Evolutionary conservation across 768 basidiomycete species (phyloP), one percentile per base, ranked within the genome.

Genomic region (Amanita exitialis): DNA sequence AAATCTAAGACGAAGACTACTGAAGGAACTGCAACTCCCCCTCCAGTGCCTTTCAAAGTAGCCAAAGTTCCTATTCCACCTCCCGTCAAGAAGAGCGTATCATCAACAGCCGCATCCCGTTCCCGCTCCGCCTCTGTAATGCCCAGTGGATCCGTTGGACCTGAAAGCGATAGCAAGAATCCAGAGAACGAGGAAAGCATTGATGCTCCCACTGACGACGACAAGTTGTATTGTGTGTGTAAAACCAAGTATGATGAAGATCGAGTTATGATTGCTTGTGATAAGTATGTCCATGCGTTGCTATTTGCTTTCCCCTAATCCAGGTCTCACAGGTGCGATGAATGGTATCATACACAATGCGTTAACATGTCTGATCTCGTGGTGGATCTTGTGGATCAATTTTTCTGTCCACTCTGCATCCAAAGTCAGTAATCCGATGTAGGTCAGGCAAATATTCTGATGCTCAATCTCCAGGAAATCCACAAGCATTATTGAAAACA

Each of bases 271-370:
- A 92, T 95, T 63, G 92, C 89, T 23, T 95, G 92, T 61, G 92
- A 95, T 70, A 77, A 82, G 90, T 90, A 57, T 49, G 86, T 64
- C 37, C 23, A 51, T 12, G 39, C 44, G 23, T 16, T n/a, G 7
- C 8, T 45, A 23, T 34, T 25, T 38, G 15, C 23, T 49, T 27
- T 49, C 37, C 37, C 32, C 20, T 52, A 13, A 37, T 23, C 21
- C 47, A 44, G n/a, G 28, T 28, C 43, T 18, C 53, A 15, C 51
- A 92, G 91, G 25, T 95, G 92, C 64, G 92, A 94, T 59, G 88
- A 93, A 54, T 96, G 92, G 92, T 95, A 90, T 63, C 92, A 96
- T 62, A 86, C 87, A 0, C 75, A 80, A 44, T 96, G 92, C 58
- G 82, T 94, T 23, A 69, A 78, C 37, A 86, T 94, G 76, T 78